Percentiles rank a stretch among this genome's conserved stretches.
phyloP scores from a whole-genome alignment of 2,329 filamentous ascomycete species.

The Penicillium sp. region DNA sequence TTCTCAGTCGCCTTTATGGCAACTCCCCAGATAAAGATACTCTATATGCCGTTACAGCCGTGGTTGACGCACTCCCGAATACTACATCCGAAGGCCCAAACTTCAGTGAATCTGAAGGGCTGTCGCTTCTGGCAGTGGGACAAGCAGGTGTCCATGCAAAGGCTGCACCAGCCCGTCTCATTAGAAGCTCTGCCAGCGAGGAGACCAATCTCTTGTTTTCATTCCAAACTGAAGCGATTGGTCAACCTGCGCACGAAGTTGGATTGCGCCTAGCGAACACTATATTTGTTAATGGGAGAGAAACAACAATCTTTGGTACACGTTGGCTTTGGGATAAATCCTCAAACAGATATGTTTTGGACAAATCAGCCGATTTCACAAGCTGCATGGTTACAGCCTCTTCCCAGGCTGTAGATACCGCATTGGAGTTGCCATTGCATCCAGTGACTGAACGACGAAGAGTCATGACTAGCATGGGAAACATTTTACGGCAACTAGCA shows the following conservation, averaged over 20 bases:
- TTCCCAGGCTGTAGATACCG: constrained; percentile 13
- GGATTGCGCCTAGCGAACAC: constrained; percentile 43
- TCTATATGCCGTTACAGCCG: constrained; percentile 31
- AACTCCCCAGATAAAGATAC: constrained; percentile 8
- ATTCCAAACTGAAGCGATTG: constrained; percentile 10
- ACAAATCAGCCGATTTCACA: constrained; percentile 28
- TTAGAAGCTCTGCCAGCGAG: constrained; percentile 28
- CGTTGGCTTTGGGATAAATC: constrained; percentile 30
- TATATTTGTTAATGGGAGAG: constrained; percentile 41
- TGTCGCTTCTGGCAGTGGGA: constrained; percentile 32
- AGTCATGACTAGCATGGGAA: constrained; percentile 43
- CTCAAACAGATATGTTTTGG: constrained; percentile 21
- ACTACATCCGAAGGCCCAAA: not conserved
- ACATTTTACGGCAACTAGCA: constrained; percentile 41
- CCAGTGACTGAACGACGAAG: constrained; percentile 36
- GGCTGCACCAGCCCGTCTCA: constrained; percentile 23
- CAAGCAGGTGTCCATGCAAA: constrained; percentile 29
- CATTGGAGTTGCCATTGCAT: constrained; percentile 31
- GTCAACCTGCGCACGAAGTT: constrained; percentile 27
- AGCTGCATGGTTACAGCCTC: constrained; percentile 28
- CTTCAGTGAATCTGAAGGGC: constrained; percentile 29
- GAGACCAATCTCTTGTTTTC: constrained; percentile 34
- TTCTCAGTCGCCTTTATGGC: constrained; percentile 27
- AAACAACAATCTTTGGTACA: constrained; percentile 38
- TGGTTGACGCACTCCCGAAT: constrained; percentile 37